Evolutionary conservation across 768 basidiomycete species (phyloP).

Genomic region (Piloderma croceum): DNA sequence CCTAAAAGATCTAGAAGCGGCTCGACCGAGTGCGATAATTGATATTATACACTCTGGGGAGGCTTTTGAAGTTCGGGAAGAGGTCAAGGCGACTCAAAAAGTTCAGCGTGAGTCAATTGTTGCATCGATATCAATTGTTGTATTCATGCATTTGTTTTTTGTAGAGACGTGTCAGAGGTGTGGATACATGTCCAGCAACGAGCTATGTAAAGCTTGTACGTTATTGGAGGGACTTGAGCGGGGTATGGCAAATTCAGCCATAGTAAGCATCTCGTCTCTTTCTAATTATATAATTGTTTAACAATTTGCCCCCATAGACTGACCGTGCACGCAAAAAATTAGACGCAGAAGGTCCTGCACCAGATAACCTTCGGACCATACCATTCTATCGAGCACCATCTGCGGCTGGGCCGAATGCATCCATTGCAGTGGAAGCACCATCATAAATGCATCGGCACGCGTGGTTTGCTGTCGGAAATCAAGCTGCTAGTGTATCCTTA

Average conservation of each 20-base stretch:
- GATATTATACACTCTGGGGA: constrained; percentile 98
- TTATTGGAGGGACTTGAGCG: constrained; percentile 87
- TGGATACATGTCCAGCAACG: constrained; percentile 93
- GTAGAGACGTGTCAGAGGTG: constrained; percentile 88
- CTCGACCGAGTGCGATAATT: constrained; percentile 91
- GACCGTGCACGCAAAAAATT: constrained; percentile 62
- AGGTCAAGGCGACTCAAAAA: constrained; percentile 80
- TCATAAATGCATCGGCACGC: too few relatives aligned
- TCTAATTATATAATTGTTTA: background rate
- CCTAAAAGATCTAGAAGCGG: constrained; percentile 91
- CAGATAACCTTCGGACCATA: constrained; percentile 71
- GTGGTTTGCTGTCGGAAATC: too few relatives aligned
- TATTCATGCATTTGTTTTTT: too few relatives aligned
- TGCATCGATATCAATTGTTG: too few relatives aligned
- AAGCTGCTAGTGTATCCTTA: too few relatives aligned
- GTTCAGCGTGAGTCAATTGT: constrained; percentile 60
- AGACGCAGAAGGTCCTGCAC: constrained; percentile 51
- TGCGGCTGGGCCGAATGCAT: constrained; percentile 30
- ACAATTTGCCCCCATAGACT: constrained; percentile 37
- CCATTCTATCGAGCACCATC: constrained; percentile 53
- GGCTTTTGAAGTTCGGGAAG: constrained; percentile 80
- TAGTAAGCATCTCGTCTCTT: constrained; percentile 32
- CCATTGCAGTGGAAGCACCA: constrained; percentile 36
- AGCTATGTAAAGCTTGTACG: constrained; percentile 93
- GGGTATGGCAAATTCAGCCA: constrained; percentile 61